Base-by-base conservation (phyloP, 2,329 filamentous ascomycete genomes). In the Fusarium sp. region DNA sequence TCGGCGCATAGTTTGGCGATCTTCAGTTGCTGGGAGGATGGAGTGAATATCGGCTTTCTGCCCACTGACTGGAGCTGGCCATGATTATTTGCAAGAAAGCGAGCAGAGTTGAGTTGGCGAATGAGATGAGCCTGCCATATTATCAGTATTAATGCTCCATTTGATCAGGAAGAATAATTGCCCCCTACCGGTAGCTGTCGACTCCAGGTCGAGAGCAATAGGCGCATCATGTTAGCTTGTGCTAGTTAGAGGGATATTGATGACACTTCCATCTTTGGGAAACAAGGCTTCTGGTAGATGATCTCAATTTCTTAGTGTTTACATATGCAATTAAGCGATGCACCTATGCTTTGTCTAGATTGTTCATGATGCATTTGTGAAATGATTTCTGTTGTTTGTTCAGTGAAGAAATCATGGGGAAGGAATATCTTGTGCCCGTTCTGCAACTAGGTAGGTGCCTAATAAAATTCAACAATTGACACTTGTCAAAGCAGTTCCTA, bases 21-120 rank as follows among this genome's bases (percentile, higher is more conserved):
- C 20, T 52, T 50, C 8, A 52, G 20, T 49, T 78, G 77, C 35
- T 77, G 74, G 6, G 48, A 18, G 3, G 76, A 78, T 28, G 74
- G 71, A 9, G 7, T 26, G 28, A 71, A 71, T 3, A 41, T 15
- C 9, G 62, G 50, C 16, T 42, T 57, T 26, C 20, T 50, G 10
- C 13, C n/a, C n/a, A 13, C 20, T 0, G 29, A 33, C 23, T 8
- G 56, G 18, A 49, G 37, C 21, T 21, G 21, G 23, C n/a, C 28
- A 50, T 23, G 41, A 29, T n/a, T 39, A 11, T 46, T 18, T 11
- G 41, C 46, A 12, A 64, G 48, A 21, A 39, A 18, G 9, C 48
- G 57, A 24, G 10, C 44, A n/a, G 41, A 33, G 28, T n/a, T 43
- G 16, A 13, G 12, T n/a, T 15, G 21, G 31, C 9, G 15, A 33